Conservation (phyloP, 148 eudicot genomes). For the Rhododendron griersonianum region DNA sequence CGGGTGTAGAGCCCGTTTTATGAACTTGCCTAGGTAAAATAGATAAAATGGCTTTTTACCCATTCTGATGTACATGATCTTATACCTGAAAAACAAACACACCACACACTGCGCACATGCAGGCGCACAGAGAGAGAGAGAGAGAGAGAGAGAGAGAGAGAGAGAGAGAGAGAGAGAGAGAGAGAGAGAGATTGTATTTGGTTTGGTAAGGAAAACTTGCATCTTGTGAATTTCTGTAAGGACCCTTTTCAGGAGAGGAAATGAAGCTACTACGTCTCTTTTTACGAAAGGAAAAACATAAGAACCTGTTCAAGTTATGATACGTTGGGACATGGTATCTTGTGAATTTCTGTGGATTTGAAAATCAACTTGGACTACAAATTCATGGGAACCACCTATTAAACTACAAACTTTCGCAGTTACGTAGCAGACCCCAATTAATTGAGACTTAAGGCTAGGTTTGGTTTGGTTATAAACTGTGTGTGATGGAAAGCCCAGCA, state of each 20-base stretch:
- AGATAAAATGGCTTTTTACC: no score
- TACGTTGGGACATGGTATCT: no score
- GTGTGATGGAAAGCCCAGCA: background rate
- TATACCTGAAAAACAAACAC: background rate
- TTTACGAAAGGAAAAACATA: background rate
- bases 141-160: no score
- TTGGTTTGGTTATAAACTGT: background rate
- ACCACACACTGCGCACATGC: background rate
- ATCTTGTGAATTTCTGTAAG: background rate
- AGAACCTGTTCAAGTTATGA: background rate
- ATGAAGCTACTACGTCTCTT: background rate
- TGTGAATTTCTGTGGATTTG: background rate
- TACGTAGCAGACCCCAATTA: no score
- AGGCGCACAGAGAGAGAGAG: background rate
- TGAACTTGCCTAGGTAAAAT: no score
- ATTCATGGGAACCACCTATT: background rate
- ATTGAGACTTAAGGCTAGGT: no score
- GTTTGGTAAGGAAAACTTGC: background rate
- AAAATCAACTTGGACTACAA: background rate
- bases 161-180: no score
- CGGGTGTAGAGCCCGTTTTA: no score
- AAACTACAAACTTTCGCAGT: background rate
- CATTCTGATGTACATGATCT: no score
- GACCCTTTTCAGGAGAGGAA: background rate
- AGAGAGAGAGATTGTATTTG: background rate